Evolutionary conservation across 257 asterid genomes (phyloP).

Genomic region (Solanum phureja): DNA sequence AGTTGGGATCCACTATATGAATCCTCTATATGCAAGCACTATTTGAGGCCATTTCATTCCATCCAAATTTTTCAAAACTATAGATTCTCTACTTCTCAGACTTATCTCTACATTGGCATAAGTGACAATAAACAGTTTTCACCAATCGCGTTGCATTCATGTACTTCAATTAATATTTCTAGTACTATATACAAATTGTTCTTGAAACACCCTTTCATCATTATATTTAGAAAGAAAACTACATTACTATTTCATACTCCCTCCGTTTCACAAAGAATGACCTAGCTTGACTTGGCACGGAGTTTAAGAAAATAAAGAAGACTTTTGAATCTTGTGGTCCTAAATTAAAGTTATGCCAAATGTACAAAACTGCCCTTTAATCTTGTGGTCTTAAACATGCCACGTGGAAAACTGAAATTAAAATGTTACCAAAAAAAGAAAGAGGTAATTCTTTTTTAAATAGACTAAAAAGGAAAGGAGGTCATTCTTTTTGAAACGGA

Average conservation of each 20-base stretch:
- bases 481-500: too few relatives aligned
- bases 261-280: too few relatives aligned
- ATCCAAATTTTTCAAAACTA: not conserved
- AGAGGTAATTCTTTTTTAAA: too few relatives aligned
- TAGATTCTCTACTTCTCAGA: not conserved
- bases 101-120: not conserved
- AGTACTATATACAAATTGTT: not conserved
- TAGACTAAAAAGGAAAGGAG: too few relatives aligned
- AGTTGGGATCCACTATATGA: not conserved
- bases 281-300: too few relatives aligned
- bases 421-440: too few relatives aligned
- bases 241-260: not conserved
- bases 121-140: not conserved
- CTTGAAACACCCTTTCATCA: not conserved
- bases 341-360: too few relatives aligned
- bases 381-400: too few relatives aligned
- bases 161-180: not conserved
- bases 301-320: too few relatives aligned
- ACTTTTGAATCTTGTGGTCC: too few relatives aligned
- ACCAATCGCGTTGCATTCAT: not conserved
- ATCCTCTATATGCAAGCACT: not conserved
- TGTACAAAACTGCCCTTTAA: too few relatives aligned
- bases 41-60: not conserved
- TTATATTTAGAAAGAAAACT: not conserved
- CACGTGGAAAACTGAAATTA: too few relatives aligned